Evolutionary conservation across 164 flowering plant genomes (phyloP).

Genomic region (Malania oleifera): DNA sequence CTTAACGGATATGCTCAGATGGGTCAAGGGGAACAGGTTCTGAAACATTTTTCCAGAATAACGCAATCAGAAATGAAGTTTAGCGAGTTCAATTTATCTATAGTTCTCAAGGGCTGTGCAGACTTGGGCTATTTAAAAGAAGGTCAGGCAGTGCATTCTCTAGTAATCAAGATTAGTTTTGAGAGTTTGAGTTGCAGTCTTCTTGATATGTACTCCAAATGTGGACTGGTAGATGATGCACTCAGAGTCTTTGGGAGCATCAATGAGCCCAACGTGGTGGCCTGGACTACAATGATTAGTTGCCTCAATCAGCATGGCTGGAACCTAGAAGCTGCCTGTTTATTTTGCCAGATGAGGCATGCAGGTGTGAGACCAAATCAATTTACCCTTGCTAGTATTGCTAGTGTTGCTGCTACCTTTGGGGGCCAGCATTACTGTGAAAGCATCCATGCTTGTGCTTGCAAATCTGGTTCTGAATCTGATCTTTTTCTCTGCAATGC

Average conservation of each 20-base stretch:
- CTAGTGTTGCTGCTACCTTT: conserved; percentile 32
- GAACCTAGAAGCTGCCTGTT: conserved; percentile 22
- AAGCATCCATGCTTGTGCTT: conserved; percentile 41
- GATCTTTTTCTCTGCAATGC: conserved; percentile 38
- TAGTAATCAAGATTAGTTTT: conserved; percentile 32
- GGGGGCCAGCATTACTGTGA: conserved; percentile 26
- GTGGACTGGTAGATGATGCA: conserved; percentile 40
- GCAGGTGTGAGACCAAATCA: conserved; percentile 36
- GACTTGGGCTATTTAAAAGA: conserved; percentile 20
- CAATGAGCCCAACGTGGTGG: conserved; percentile 39
- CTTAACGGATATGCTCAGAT: conserved; percentile 43
- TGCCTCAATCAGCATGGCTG: conserved; percentile 41
- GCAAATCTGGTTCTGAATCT: conserved; percentile 29
- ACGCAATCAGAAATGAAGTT: conserved; percentile 29
- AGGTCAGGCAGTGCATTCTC: conserved; percentile 37
- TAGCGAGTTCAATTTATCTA: conserved; percentile 39
- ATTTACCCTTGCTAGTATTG: conserved; percentile 43
- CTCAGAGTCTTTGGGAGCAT: conserved; percentile 34
- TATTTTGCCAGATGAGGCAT: conserved; percentile 29
- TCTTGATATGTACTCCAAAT: conserved; percentile 55
- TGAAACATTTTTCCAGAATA: conserved; percentile 32
- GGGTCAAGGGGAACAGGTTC: conserved; percentile 30
- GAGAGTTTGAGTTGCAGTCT: conserved; percentile 36
- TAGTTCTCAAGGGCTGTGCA: conserved; percentile 42
- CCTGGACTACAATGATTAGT: conserved; percentile 47